Conservation (phyloP, 2,329 filamentous ascomycete genomes). For the Trichoderma harzianum region DNA sequence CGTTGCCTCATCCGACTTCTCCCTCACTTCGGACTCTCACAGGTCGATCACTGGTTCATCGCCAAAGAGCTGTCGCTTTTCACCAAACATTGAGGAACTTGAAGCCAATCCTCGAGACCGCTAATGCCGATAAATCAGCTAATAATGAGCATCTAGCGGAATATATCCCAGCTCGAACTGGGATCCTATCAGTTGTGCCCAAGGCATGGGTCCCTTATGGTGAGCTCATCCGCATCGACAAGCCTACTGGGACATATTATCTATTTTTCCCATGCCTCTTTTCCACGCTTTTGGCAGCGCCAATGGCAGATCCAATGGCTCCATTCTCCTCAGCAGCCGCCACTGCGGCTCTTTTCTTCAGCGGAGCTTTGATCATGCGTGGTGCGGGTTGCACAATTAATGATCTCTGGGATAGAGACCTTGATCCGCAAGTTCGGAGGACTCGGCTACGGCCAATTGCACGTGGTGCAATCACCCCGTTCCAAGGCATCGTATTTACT, state of each 20-base stretch:
- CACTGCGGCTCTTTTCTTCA: conserved; percentile 67
- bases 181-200: conserved; percentile 68
- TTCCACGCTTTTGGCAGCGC: conserved; percentile 76
- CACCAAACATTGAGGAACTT: conserved; percentile 26
- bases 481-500: conserved; percentile 69
- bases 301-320: conserved; percentile 60
- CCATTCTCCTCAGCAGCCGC: conserved; percentile 59
- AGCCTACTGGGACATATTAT: conserved; percentile 78
- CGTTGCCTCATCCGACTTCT: not conserved
- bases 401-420: conserved; percentile 84
- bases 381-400: conserved; percentile 87
- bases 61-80: conserved; percentile 24
- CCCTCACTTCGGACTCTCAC: not conserved
- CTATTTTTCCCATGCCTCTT: conserved; percentile 84
- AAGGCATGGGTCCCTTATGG: conserved; percentile 72
- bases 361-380: conserved; percentile 79
- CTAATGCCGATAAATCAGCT: not conserved
- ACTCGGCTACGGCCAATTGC: conserved; percentile 79
- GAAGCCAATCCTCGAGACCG: conserved; percentile 19
- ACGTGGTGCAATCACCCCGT: conserved; percentile 69
- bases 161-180: conserved; percentile 70
- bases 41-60: conserved; percentile 19
- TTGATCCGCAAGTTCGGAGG: conserved; percentile 75
- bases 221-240: conserved; percentile 77
- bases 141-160: conserved; percentile 20